Base-by-base conservation (phyloP, 2,329 filamentous ascomycete genomes). In the Aspergillaceae sp. region DNA sequence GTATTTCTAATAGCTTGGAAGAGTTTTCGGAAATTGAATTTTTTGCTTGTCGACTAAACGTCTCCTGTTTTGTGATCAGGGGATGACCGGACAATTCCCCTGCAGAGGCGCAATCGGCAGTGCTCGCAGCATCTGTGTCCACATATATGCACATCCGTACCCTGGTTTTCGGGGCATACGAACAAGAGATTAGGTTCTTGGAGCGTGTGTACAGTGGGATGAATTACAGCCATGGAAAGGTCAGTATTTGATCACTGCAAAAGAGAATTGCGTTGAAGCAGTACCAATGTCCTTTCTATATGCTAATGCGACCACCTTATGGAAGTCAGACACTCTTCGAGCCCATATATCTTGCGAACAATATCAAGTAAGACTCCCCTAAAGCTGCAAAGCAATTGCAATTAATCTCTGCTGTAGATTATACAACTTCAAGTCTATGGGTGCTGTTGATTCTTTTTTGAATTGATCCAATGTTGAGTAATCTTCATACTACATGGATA, bases 321-420 rank as follows among this genome's bases (percentile, higher is more conserved):
- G 48, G 48, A 45, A 19, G 10, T 42, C 48, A 11, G 34, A 48
- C 41, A 48, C 46, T n/a, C 10, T 44, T 9, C 36, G 36, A 30
- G 42, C 46, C 7, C 48, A 48, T 40, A 42, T 32, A 34, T 41
- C 30, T 40, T 43, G 29, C 35, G 37, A n/a, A 33, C 7, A 42
- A 7, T 26, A 26, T 5, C 29, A 27, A 7, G 4, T 9, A 0
- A 33, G 28, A 43, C 43, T 34, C 42, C 42, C 42, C 41, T 34
- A 34, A 37, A 29, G 32, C 4, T 11, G 40, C 9, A 7, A 19
- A 19, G 19, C 19, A 19, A 19, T 19, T 19, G 19, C 19, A 19
- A 19, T 19, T 19, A 19, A 19, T 1, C 19, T 19, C 19, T 19
- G 19, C 19, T 19, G 19, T 2, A 19, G 19, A 19, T 19, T 19